Base-by-base conservation (phyloP, 371 early-diverging fungal species). In the Mortierella sp. region DNA sequence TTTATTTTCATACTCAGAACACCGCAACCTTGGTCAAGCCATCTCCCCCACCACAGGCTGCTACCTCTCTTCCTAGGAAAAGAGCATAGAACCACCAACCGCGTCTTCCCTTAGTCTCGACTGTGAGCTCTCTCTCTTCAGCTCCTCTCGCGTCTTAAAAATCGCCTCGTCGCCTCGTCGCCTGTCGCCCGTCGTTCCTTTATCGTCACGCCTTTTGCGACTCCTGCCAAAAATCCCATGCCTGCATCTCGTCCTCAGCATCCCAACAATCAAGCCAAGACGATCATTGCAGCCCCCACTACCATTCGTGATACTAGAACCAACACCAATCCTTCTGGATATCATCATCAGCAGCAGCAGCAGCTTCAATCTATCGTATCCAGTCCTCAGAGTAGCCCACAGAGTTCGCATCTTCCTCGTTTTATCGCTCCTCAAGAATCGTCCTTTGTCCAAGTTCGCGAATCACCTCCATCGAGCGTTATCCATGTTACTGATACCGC, bases 241-340 rank as follows among this genome's bases (percentile, higher is more conserved):
- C 74, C 74, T n/a, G 74, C 74, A 57, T 74, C 74, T 60, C 79
- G 70, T 74, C 78, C 69, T 55, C 72, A 66, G 63, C 67, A 64
- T 53, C 59, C 70, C 32, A 60, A 74, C 58, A 59, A 73, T 19
- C 70, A 74, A 52, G 59, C 73, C n/a, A 70, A 70, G 24, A 65
- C 48, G 60, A 70, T 70, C 33, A 67, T 55, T 53, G 32, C 61
- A 66, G n/a, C 72, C 36, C 5, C 64, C 16, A 40, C 66, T 33
- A 24, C 21, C 53, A 58, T 5, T 32, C 5, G 58, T 4, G 32
- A 32, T 22, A 21, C 53, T 52, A n/a, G n/a, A 15, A 22, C 66
- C 61, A 50, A 47, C 65, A 21, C 33, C 50, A 45, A 15, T 24
- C 47, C 55, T 43, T 28, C 21, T 40, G 47, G 52, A 28, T 28